Conservation (phyloP, 192 early-diverging fungal species). For the Helicostylum pulchrum region DNA sequence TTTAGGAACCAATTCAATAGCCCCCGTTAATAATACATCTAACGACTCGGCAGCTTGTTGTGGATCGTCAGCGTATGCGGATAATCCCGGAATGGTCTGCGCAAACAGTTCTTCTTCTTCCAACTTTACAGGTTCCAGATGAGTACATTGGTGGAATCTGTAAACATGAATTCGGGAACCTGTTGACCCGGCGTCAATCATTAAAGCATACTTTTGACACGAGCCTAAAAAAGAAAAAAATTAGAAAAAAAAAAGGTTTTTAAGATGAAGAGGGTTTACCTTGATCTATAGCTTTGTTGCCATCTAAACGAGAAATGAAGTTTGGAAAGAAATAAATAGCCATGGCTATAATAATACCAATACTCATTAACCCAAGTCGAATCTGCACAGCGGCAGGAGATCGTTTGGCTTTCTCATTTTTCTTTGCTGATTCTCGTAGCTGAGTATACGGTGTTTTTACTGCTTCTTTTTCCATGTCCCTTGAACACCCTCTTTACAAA, state of each 20-base stretch:
- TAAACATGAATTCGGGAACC: conserved; percentile 90
- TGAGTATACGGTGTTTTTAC: background rate
- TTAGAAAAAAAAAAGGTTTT: too few species aligned
- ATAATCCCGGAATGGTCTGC: conserved; percentile 75
- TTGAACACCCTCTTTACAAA: too few species aligned
- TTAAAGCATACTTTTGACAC: conserved; percentile 64
- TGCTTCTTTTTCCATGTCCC: conserved; percentile 18
- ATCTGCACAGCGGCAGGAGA: background rate
- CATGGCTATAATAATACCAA: background rate
- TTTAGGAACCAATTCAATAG: conserved; percentile 60
- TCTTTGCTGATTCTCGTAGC: background rate
- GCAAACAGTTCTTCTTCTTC: conserved; percentile 74
- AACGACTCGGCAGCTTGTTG: conserved; percentile 68
- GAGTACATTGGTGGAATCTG: conserved; percentile 75
- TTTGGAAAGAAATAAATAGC: background rate
- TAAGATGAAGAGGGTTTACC: too few species aligned
- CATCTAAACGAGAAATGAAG: background rate
- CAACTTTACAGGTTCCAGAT: conserved; percentile 53
- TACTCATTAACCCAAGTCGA: background rate
- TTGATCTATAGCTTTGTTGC: background rate
- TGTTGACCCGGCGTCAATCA: conserved; percentile 86
- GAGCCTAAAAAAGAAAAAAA: background rate
- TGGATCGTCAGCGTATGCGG: conserved; percentile 61
- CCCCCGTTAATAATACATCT: conserved; percentile 64
- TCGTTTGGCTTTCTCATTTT: background rate